These are phyloP conservation scores for Fusarium austroafricanum DNA, from an alignment of 2,329 filamentous ascomycete species.

Conservation along the genomic window DNA sequence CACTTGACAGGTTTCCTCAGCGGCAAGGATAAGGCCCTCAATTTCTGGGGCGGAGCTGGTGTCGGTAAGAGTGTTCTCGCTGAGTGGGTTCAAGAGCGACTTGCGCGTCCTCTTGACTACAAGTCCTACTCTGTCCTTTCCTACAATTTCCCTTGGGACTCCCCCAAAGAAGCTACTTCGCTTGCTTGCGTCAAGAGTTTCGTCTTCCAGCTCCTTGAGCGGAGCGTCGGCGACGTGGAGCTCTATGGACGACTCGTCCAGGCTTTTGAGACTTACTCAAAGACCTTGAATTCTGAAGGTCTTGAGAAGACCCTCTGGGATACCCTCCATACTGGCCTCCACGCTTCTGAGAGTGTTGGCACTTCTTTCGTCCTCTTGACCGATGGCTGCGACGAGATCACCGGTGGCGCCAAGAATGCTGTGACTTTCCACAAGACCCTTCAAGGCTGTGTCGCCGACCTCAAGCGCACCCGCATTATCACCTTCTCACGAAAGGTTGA, in stretches of 20 bases:
- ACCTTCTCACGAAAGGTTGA: conserved; percentile 52
- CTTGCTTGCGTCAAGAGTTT: conserved; percentile 53
- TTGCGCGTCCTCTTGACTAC: conserved; percentile 53
- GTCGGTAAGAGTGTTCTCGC: conserved; percentile 55
- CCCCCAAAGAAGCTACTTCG: conserved; percentile 46
- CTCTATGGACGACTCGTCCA: conserved; percentile 50
- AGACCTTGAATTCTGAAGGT: conserved; percentile 39
- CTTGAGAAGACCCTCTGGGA: conserved; percentile 51
- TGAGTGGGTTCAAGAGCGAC: conserved; percentile 55
- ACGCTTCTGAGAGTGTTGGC: conserved; percentile 46
- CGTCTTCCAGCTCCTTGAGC: conserved; percentile 54
- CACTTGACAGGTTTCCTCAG: conserved; percentile 52
- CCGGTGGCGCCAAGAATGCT: conserved; percentile 42
- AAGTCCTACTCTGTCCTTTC: conserved; percentile 51
- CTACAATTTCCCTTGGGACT: conserved; percentile 53
- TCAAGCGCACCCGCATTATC: conserved; percentile 48
- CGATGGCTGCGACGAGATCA: conserved; percentile 54
- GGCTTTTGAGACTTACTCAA: conserved; percentile 44
- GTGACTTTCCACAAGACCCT: conserved; percentile 49
- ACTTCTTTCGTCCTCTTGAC: conserved; percentile 50
- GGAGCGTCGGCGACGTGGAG: conserved; percentile 52
- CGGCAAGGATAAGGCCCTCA: conserved; percentile 50
- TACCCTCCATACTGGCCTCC: conserved; percentile 49
- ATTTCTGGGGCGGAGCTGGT: conserved; percentile 50
- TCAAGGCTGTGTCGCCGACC: conserved; percentile 45